Conservation (phyloP, 139 green algal species). For the Coelastrella sp. region DNA sequence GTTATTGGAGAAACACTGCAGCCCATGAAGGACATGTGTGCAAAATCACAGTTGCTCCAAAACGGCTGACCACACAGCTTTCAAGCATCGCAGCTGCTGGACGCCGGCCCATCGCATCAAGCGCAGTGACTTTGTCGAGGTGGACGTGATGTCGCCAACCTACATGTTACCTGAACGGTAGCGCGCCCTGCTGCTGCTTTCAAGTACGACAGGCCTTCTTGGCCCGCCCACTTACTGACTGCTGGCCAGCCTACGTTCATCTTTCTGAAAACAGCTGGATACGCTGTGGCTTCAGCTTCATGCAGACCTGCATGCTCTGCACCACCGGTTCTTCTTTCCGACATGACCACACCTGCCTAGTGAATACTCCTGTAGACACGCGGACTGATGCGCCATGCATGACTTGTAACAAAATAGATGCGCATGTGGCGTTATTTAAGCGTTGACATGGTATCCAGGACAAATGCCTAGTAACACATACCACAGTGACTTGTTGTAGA, state of each 20-base stretch:
- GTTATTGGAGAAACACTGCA: too few relatives aligned
- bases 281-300: not conserved
- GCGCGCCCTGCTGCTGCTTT: slow-evolving; percentile 9
- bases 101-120: too few relatives aligned
- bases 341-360: too few relatives aligned
- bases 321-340: not conserved
- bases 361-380: not conserved
- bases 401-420: not conserved
- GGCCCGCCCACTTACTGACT: not conserved
- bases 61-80: too few relatives aligned
- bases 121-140: too few relatives aligned
- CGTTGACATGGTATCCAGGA: too few relatives aligned
- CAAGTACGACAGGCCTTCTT: slow-evolving; percentile 4
- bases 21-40: too few relatives aligned
- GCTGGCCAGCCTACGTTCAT: slow-evolving; percentile 25
- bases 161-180: slow-evolving; percentile 7
- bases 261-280: slow-evolving; percentile 16
- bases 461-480: too few relatives aligned
- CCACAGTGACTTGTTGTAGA: not conserved
- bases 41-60: too few relatives aligned
- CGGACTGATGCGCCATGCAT: not conserved
- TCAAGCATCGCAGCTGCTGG: too few relatives aligned
- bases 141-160: too few relatives aligned
- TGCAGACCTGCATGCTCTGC: not conserved
- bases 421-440: not conserved